Conservation (phyloP, 371 early-diverging fungal genomes). For the Dichotomocladium elegans region DNA sequence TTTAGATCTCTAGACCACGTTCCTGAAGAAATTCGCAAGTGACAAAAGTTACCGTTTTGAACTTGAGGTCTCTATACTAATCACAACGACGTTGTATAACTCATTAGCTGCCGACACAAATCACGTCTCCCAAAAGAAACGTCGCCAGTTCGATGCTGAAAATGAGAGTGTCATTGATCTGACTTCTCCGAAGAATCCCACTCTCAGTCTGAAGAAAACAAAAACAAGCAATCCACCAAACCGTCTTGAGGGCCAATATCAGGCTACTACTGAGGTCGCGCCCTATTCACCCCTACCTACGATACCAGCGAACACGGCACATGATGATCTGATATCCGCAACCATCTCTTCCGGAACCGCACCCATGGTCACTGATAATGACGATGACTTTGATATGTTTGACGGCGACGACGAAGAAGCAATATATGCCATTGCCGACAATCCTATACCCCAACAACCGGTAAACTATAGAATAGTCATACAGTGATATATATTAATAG, state of each 20-base stretch:
- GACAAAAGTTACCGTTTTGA: neutral
- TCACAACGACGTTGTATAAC: neutral
- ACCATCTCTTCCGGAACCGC: neutral
- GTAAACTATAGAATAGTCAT: too few species aligned
- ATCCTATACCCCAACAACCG: too few species aligned
- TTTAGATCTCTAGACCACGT: neutral
- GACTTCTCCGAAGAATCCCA: neutral
- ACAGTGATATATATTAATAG: too few species aligned
- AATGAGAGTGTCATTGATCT: conserved; percentile 1
- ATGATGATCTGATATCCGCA: neutral
- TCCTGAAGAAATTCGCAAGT: neutral
- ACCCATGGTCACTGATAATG: neutral
- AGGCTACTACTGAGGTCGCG: neutral
- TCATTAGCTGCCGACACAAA: neutral
- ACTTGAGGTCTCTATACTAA: neutral
- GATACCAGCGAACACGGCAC: neutral
- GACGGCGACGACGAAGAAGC: neutral
- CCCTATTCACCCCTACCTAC: neutral
- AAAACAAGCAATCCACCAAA: neutral
- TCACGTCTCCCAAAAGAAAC: neutral
- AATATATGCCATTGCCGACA: too few species aligned
- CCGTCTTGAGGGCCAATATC: neutral
- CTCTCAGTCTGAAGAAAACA: conserved; percentile 1
- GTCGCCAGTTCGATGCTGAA: neutral
- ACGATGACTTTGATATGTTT: neutral